Evolutionary conservation across 371 early-diverging fungal species (phyloP).

Genomic region (Phascolomyces articulosus): DNA sequence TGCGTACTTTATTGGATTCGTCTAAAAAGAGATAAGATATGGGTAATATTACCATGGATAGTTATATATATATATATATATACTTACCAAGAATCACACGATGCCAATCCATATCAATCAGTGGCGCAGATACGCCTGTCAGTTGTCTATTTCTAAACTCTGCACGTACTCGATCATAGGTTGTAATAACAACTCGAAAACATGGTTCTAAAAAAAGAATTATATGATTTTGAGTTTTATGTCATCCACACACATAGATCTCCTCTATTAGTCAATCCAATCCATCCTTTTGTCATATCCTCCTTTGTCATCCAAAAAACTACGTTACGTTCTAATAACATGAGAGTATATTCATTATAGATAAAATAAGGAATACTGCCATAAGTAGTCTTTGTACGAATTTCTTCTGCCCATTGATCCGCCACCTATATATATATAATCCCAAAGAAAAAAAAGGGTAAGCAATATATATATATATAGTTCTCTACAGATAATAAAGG

Average conservation of each 20-base stretch:
- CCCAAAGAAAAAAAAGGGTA: neutral
- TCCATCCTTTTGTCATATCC: too few species aligned
- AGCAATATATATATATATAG: neutral
- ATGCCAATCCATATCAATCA: constrained; percentile 52
- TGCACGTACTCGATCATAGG: constrained; percentile 39
- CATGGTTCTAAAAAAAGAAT: constrained; percentile 24
- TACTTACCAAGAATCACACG: constrained; percentile 44
- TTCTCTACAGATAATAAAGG: neutral
- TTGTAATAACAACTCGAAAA: constrained; percentile 44
- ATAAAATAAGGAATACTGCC: constrained; percentile 48
- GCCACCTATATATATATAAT: constrained; percentile 27
- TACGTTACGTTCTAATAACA: constrained; percentile 40
- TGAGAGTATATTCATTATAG: constrained; percentile 32
- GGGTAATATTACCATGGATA: too few species aligned
- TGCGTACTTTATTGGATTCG: constrained; percentile 84
- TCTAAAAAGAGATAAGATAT: constrained; percentile 47
- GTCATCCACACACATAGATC: too few species aligned
- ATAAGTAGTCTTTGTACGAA: constrained; percentile 56
- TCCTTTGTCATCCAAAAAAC: too few species aligned
- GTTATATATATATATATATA: neutral
- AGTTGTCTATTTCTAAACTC: constrained; percentile 28
- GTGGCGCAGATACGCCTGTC: constrained; percentile 20
- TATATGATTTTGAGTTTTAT: too few species aligned
- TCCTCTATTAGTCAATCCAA: too few species aligned
- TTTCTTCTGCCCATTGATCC: constrained; percentile 73